Base-by-base conservation (phyloP, 164 flowering plant genomes). In the Echeveria elegans region DNA sequence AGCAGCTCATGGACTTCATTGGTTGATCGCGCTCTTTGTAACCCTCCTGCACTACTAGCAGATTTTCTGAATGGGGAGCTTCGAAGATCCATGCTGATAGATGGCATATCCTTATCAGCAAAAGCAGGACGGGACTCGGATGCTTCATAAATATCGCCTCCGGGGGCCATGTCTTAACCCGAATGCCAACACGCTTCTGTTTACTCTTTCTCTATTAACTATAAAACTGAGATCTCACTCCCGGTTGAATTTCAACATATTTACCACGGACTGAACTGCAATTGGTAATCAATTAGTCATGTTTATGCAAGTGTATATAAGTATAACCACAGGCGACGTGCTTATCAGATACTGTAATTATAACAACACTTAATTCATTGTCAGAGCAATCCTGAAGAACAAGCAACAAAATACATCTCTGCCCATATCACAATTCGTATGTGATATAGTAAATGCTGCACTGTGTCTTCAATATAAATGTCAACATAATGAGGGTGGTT, bases 71-170 rank as follows among this genome's bases (percentile, higher is more conserved):
- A 69, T 32, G 76, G 74, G 34, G 75, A 75, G 53, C 68, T 70
- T 68, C 76, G 70, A 28, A 53, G 32, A 16, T 77, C 80, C 16
- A 65, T 43, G 59, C 29, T 70, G 6, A 74, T 66, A 53, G 75
- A 63, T 68, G 72, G n/a, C 30, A 64, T 34, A 61, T 63, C 75
- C 68, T 67, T 72, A 69, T 74, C 78, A 19, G 63, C 36, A 63
- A 18, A 69, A 32, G 71, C 61, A 64, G 66, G 45, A 14, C 59
- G 60, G 14, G 71, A 69, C 31, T 76, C 79, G 1, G 36, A 30
- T 34, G 53, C 69, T 50, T 80, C 74, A 28, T 71, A 72, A 43
- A 67, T 66, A 64, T 70, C 41, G 12, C 79, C 80, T 66, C 75
- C 71, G 53, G 73, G 73, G 43, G 75, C 73, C 77, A 74, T 75